These are phyloP conservation scores for Leccinum brunneo-olivaceum DNA, from an alignment of 1,284 basidiomycete genomes.

Conservation along the genomic window DNA sequence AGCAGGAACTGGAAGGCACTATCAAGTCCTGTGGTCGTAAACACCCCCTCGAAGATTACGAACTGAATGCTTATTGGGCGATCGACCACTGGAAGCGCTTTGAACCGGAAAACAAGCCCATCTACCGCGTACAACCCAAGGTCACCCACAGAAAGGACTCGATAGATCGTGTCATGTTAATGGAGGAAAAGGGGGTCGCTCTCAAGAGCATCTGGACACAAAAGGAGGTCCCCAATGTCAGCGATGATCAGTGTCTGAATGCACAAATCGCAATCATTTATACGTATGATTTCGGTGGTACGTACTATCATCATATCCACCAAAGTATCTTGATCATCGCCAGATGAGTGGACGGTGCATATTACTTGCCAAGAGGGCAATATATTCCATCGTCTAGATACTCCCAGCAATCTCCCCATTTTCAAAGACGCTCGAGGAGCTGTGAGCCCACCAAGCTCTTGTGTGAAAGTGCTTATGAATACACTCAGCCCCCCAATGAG, in stretches of 20 bases:
- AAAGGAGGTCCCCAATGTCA: slow-evolving; percentile 21
- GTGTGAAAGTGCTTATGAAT: slow-evolving; percentile 1
- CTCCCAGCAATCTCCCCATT: slow-evolving; percentile 13
- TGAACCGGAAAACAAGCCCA: slow-evolving; percentile 15
- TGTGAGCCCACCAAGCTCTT: slow-evolving; percentile 3
- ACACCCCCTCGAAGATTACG: slow-evolving; percentile 17
- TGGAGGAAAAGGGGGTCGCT: slow-evolving; percentile 24
- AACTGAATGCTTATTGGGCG: slow-evolving; percentile 9
- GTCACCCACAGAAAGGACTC: slow-evolving; percentile 8
- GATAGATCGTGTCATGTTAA: slow-evolving; percentile 14
- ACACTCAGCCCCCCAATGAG: slow-evolving; percentile 19
- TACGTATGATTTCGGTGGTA: slow-evolving; percentile 25
- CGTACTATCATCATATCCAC: neutral
- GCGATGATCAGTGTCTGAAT: slow-evolving; percentile 27
- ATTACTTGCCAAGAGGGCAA: slow-evolving; percentile 14
- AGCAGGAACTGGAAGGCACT: slow-evolving; percentile 15
- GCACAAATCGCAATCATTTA: slow-evolving; percentile 27
- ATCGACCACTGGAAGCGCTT: slow-evolving; percentile 18
- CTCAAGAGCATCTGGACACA: slow-evolving; percentile 29
- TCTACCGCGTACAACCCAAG: slow-evolving; percentile 20
- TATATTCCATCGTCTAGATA: slow-evolving; percentile 9
- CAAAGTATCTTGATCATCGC: too few relatives aligned
- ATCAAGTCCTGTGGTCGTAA: slow-evolving; percentile 28
- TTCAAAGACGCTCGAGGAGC: slow-evolving; percentile 17
- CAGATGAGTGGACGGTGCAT: slow-evolving; percentile 24